Evolutionary conservation across 1,284 basidiomycete species (phyloP).

Genomic region (Moesziomyces parantarcticus): DNA sequence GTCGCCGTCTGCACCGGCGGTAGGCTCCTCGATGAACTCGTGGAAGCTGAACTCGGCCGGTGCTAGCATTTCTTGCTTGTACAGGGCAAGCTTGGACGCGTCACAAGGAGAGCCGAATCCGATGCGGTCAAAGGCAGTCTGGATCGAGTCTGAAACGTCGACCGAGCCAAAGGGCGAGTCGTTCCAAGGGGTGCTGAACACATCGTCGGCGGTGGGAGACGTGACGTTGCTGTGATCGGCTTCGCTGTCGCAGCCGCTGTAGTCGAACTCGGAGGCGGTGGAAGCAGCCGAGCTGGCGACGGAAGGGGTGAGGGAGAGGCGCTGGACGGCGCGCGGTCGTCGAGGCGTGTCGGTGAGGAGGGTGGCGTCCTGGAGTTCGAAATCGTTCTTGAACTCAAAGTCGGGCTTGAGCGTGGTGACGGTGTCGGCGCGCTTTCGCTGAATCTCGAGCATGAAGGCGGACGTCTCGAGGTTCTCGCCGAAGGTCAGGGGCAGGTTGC

Average conservation of each 20-base stretch:
- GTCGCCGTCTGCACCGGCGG: slow-evolving; percentile 13
- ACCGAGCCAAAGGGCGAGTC: slow-evolving; percentile 18
- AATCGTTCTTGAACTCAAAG: slow-evolving; percentile 35
- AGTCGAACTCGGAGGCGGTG: slow-evolving; percentile 52
- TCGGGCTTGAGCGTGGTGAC: slow-evolving; percentile 51
- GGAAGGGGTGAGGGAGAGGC: slow-evolving; percentile 54
- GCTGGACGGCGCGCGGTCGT: slow-evolving; percentile 44
- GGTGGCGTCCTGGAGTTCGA: slow-evolving; percentile 18
- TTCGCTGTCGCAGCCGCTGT: slow-evolving; percentile 45
- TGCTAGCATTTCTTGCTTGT: slow-evolving; percentile 15
- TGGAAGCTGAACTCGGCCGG: slow-evolving; percentile 49
- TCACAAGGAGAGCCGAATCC: slow-evolving; percentile 35
- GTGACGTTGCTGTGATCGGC: slow-evolving; percentile 31
- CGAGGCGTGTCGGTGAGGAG: slow-evolving; percentile 40
- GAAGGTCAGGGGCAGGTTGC: slow-evolving; percentile 36
- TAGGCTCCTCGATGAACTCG: slow-evolving; percentile 56
- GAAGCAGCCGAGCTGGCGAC: slow-evolving; percentile 54
- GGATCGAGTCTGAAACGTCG: slow-evolving; percentile 32
- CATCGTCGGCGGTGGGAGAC: slow-evolving; percentile 30
- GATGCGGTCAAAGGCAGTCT: slow-evolving; percentile 39
- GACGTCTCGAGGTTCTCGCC: slow-evolving; percentile 34
- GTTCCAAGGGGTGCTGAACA: slow-evolving; percentile 14
- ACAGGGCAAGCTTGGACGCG: slow-evolving; percentile 8
- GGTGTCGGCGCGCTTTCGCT: slow-evolving; percentile 51
- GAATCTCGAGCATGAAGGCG: slow-evolving; percentile 46